phyloP scores from a whole-genome alignment of 768 basidiomycete genomes.

The Leccinum broughii region DNA sequence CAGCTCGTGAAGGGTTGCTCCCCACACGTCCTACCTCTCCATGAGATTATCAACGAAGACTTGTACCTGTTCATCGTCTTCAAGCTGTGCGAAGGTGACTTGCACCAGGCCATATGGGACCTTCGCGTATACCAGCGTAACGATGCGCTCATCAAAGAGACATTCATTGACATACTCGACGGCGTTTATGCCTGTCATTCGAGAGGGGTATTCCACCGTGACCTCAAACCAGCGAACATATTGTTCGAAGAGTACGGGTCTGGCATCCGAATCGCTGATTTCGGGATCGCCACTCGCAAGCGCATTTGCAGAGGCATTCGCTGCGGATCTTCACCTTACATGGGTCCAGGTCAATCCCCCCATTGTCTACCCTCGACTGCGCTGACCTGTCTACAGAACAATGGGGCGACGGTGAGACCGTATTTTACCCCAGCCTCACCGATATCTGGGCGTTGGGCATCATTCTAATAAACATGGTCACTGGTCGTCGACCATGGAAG shows the following conservation, averaged over 20 bases:
- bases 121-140: slow-evolving; percentile 54
- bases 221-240: slow-evolving; percentile 86
- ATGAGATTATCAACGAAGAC: slow-evolving; percentile 60
- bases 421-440: slow-evolving; percentile 32
- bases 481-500: slow-evolving; percentile 40
- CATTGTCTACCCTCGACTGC: not conserved
- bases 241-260: slow-evolving; percentile 55
- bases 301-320: slow-evolving; percentile 49
- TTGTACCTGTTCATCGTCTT: slow-evolving; percentile 67
- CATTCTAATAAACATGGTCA: slow-evolving; percentile 81
- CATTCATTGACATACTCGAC: slow-evolving; percentile 80
- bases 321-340: slow-evolving; percentile 63
- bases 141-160: slow-evolving; percentile 58
- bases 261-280: slow-evolving; percentile 68
- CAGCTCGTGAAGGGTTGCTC: slow-evolving; percentile 48
- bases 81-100: slow-evolving; percentile 60
- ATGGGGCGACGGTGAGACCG: slow-evolving; percentile 48
- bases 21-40: slow-evolving; percentile 67
- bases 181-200: slow-evolving; percentile 75
- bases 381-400: slow-evolving; percentile 39
- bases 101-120: slow-evolving; percentile 72
- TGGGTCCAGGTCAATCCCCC: slow-evolving; percentile 61
- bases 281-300: slow-evolving; percentile 64
- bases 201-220: slow-evolving; percentile 75
- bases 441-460: slow-evolving; percentile 79